phyloP scores from a whole-genome alignment of 495 filamentous ascomycete species.

The Cryomyces antarcticus region DNA sequence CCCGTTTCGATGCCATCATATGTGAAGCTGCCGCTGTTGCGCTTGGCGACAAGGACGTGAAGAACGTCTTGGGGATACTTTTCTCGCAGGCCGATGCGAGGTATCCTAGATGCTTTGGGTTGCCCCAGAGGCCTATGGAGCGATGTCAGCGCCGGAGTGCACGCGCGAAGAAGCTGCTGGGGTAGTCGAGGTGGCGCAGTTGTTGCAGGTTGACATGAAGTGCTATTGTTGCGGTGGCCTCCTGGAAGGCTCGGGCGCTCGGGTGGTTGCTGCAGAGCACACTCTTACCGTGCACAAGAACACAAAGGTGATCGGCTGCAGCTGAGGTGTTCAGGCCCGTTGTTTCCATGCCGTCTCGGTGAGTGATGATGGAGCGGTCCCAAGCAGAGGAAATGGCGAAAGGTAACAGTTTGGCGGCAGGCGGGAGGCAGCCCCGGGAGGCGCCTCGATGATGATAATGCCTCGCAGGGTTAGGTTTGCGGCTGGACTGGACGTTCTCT shows the following conservation, averaged over 20 bases:
- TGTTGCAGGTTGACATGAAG: no score
- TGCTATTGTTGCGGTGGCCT: no score
- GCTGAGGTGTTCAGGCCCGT: not conserved
- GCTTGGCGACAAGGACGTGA: conserved; percentile 54
- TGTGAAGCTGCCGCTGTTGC: conserved; percentile 65
- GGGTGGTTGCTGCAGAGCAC: no score
- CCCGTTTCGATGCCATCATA: conserved; percentile 90
- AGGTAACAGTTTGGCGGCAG: conserved; percentile 5
- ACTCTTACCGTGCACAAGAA: conserved; percentile 76
- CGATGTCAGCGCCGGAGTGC: not conserved
- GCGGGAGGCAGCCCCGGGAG: not conserved
- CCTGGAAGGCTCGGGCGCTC: no score
- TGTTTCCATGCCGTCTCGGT: not conserved
- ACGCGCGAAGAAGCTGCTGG: no score
- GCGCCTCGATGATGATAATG: not conserved
- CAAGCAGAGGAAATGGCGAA: conserved; percentile 11
- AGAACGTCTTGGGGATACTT: conserved; percentile 41
- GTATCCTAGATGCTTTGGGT: conserved; percentile 60
- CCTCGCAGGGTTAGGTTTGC: no score
- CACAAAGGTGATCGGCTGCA: conserved; percentile 55
- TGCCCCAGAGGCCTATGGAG: conserved; percentile 61
- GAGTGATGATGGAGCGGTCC: conserved; percentile 3
- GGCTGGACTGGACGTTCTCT: no score
- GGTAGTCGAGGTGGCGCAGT: conserved; percentile 11
- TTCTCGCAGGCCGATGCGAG: conserved; percentile 47